Conservation (phyloP, 2,329 filamentous ascomycete genomes). For the Aaosphaeria pasadenensis region DNA sequence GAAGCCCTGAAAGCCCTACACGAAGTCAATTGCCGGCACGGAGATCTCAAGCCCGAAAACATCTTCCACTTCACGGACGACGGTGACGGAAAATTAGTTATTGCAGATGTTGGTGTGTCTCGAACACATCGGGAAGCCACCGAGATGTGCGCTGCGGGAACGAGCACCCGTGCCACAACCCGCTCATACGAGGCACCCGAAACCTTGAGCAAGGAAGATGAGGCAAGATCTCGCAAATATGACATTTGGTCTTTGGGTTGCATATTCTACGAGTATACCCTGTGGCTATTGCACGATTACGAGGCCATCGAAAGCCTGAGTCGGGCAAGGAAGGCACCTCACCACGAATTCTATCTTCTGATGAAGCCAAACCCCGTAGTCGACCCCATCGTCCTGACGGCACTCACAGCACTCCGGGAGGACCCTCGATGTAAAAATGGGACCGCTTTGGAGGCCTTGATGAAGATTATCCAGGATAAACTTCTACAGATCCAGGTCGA, state of each 20-base stretch:
- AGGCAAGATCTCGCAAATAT: conserved; percentile 6
- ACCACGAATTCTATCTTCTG: background rate
- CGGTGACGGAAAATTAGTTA: background rate
- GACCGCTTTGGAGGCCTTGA: conserved; percentile 1
- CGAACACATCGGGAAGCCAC: conserved; percentile 4
- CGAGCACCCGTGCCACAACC: conserved; percentile 4
- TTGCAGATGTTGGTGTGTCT: conserved; percentile 7
- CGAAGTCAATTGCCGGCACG: conserved; percentile 8
- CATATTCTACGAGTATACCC: conserved; percentile 7
- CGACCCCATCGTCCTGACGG: conserved; percentile 5
- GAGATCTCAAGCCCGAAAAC: conserved; percentile 13
- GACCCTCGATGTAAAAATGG: conserved; percentile 3
- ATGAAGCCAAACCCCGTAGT: background rate
- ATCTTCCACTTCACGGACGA: conserved; percentile 7
- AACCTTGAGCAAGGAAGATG: background rate
- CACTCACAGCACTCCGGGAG: background rate
- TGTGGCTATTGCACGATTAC: conserved; percentile 7
- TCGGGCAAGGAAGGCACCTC: background rate
- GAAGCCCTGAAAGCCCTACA: conserved; percentile 6
- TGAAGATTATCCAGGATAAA: conserved; percentile 2
- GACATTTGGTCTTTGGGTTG: conserved; percentile 14
- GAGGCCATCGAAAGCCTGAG: conserved; percentile 1
- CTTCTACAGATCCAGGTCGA: conserved; percentile 5
- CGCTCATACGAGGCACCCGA: conserved; percentile 9
- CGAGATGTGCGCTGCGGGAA: background rate